Evolutionary conservation across 1,284 basidiomycete species (phyloP).

Genomic region (Naganishia sp.): DNA sequence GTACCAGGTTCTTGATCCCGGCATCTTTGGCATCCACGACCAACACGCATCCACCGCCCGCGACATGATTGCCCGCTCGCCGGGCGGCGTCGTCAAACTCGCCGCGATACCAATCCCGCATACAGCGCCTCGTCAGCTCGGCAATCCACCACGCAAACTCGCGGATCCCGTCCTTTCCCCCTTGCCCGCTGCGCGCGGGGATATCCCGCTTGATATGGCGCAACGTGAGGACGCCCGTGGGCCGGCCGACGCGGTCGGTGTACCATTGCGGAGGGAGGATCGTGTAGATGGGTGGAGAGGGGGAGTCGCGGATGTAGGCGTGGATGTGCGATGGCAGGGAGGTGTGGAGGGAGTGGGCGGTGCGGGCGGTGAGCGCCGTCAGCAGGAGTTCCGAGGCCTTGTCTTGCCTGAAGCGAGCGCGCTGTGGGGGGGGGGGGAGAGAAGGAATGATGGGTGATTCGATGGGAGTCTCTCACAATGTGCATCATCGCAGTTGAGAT

Average conservation of each 20-base stretch:
- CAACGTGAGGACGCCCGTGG: conserved; percentile 47
- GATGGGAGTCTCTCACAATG: no score
- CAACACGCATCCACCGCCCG: conserved; percentile 47
- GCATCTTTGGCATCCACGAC: conserved; percentile 50
- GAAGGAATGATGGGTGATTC: not conserved
- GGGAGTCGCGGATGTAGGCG: conserved; percentile 1
- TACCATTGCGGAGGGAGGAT: conserved; percentile 24
- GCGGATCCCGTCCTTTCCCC: conserved; percentile 44
- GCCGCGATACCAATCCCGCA: conserved; percentile 41
- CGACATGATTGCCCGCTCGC: conserved; percentile 31
- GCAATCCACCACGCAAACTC: conserved; percentile 51
- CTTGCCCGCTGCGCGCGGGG: conserved; percentile 34
- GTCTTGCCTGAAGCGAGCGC: conserved; percentile 21
- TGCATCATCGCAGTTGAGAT: no score
- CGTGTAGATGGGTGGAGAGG: conserved; percentile 18
- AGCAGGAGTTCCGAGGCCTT: conserved; percentile 26
- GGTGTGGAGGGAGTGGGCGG: conserved; percentile 2
- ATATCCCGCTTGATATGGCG: conserved; percentile 35
- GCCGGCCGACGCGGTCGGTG: conserved; percentile 42
- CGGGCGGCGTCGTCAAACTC: no score
- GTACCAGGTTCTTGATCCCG: conserved; percentile 51
- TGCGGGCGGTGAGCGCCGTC: conserved; percentile 8
- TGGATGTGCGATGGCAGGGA: not conserved
- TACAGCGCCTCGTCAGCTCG: conserved; percentile 43
- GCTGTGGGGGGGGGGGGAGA: not conserved